Percentiles rank a stretch among this genome's conserved stretches.
phyloP scores from a whole-genome alignment of 2,329 filamentous ascomycete genomes.

The Cladosporium sp. region DNA sequence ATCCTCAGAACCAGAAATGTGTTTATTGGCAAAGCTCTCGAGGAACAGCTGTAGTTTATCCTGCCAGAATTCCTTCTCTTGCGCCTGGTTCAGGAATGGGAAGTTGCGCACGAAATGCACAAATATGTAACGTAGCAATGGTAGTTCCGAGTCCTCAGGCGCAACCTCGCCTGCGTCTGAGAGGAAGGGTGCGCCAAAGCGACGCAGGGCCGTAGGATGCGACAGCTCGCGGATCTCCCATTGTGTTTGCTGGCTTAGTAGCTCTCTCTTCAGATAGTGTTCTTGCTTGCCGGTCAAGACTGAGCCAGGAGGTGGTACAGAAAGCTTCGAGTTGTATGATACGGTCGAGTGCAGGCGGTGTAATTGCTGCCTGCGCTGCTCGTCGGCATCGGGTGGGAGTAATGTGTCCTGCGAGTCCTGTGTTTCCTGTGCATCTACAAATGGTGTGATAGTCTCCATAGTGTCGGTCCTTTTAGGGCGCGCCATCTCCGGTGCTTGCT shows the following conservation, averaged over 20 bases:
- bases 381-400: not conserved
- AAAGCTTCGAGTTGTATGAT: conserved; percentile 34
- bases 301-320: conserved; percentile 51
- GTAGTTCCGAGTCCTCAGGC: conserved; percentile 88
- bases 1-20: conserved; percentile 95
- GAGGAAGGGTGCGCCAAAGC: conserved; percentile 92
- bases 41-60: conserved; percentile 95
- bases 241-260: conserved; percentile 83
- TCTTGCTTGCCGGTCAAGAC: conserved; percentile 93
- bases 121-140: conserved; percentile 92
- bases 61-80: conserved; percentile 99
- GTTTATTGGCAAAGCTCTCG: conserved; percentile 94
- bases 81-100: conserved; percentile 92
- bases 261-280: conserved; percentile 95
- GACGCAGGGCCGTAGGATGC: conserved; percentile 86
- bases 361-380: conserved; percentile 4
- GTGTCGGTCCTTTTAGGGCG: conserved; percentile 23
- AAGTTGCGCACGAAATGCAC: conserved; percentile 98
- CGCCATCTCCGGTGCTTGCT: not conserved
- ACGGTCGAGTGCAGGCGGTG: conserved; percentile 8
- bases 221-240: conserved; percentile 90
- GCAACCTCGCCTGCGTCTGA: conserved; percentile 90
- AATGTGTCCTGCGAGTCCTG: not conserved
- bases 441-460: conserved; percentile 23
- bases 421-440: conserved; percentile 28